Conservation (phyloP, 441 rosid species). For the Breynia disticha region DNA sequence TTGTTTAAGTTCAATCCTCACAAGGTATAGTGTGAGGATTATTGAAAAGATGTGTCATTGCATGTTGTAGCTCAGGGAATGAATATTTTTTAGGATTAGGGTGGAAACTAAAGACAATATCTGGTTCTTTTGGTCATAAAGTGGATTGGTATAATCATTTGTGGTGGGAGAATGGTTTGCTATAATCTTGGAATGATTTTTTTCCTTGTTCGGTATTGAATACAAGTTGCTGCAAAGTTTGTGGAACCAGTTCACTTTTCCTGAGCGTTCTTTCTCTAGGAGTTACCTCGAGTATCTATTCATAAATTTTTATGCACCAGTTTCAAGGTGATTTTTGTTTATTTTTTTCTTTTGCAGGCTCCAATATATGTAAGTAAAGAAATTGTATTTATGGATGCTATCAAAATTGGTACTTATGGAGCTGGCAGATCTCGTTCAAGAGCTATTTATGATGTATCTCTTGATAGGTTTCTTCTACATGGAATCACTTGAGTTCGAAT, state of each 20-base stretch:
- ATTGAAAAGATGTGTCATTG: too few relatives aligned
- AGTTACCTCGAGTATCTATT: neutral
- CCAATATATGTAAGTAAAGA: slow-evolving; percentile 75
- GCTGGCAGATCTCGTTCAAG: slow-evolving; percentile 37
- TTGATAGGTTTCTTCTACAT: slow-evolving; percentile 53
- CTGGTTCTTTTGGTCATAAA: too few relatives aligned
- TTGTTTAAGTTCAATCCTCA: too few relatives aligned
- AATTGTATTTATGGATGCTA: slow-evolving; percentile 64
- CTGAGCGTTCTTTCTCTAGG: neutral
- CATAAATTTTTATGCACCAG: slow-evolving; percentile 1
- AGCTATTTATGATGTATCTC: slow-evolving; percentile 55
- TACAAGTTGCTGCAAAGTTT: neutral
- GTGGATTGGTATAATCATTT: too few relatives aligned
- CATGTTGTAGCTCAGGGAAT: too few relatives aligned
- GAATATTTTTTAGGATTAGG: too few relatives aligned
- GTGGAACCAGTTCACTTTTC: neutral
- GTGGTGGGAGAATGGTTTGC: too few relatives aligned
- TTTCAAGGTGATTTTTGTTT: slow-evolving; percentile 2
- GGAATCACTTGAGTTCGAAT: slow-evolving; percentile 3
- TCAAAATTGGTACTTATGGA: slow-evolving; percentile 57
- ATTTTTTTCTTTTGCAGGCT: slow-evolving; percentile 36
- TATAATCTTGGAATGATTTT: neutral
- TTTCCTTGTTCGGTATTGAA: neutral
- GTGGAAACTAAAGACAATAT: too few relatives aligned
- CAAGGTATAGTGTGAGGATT: too few relatives aligned